These are phyloP conservation scores for Emericellopsis terricola DNA, from an alignment of 495 filamentous ascomycete species.

Conservation along the genomic window DNA sequence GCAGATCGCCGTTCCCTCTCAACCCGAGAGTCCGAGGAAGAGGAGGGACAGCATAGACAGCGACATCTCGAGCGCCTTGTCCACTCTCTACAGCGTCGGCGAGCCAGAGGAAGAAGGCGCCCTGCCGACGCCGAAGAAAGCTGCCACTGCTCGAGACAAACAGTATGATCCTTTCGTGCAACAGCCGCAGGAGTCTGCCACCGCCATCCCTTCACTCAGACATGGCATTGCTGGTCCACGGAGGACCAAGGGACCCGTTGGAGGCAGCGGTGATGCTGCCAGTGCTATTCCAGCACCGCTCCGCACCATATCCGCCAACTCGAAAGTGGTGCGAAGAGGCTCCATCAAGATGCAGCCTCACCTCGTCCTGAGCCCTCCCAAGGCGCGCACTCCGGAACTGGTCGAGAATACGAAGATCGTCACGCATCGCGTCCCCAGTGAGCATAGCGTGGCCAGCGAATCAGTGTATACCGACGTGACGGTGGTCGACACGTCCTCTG, in stretches of 20 bases:
- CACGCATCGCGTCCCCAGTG: neutral
- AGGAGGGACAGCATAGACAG: neutral
- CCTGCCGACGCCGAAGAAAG: neutral
- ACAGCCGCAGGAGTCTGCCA: neutral
- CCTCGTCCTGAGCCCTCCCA: neutral
- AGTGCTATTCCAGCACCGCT: neutral
- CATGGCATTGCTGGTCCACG: neutral
- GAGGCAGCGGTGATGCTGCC: neutral
- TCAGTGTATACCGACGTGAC: slow-evolving; percentile 1
- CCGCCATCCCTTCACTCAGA: neutral
- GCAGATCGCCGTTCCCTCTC: neutral
- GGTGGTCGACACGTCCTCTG: neutral
- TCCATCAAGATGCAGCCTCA: neutral
- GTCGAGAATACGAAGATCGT: neutral
- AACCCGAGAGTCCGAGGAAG: neutral
- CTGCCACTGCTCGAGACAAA: neutral
- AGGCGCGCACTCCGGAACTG: neutral
- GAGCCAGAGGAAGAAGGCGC: slow-evolving; percentile 1
- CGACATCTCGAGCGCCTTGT: slow-evolving; percentile 1
- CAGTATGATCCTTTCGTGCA: slow-evolving; percentile 1
- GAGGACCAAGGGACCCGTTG: neutral
- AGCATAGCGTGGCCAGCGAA: neutral
- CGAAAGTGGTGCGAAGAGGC: neutral
- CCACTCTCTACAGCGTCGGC: slow-evolving; percentile 1
- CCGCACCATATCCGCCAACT: neutral